These are phyloP conservation scores for Pyrenophora tritici-repentis DNA, from an alignment of 2,329 filamentous ascomycete genomes.

Conservation along the genomic window DNA sequence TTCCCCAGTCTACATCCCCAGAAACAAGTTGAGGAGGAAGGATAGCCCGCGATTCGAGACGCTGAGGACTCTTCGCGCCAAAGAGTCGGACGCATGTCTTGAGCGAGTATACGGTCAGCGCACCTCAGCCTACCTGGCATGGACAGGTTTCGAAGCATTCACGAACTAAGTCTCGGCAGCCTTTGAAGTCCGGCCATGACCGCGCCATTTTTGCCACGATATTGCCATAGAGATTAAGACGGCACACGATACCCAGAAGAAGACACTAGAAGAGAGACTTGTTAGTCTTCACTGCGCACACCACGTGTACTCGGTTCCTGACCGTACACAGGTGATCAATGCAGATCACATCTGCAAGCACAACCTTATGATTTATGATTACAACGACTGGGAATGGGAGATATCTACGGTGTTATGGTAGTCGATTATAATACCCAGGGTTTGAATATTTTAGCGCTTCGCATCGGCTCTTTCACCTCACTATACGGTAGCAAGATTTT, in stretches of 20 bases:
- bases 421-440: conserved; percentile 17
- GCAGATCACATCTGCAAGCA: conserved; percentile 2
- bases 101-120: conserved; percentile 38
- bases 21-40: conserved; percentile 23
- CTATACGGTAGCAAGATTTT: not conserved
- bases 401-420: conserved; percentile 10
- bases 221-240: not conserved
- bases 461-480: too few species aligned
- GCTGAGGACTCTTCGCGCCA: conserved; percentile 39
- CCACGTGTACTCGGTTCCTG: not conserved
- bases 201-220: not conserved
- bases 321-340: conserved; percentile 5
- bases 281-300: conserved; percentile 1
- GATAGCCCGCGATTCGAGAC: conserved; percentile 35
- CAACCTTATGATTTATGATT: conserved; percentile 11
- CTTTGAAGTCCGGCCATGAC: not conserved
- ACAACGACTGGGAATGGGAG: conserved; percentile 6
- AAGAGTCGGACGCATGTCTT: conserved; percentile 43
- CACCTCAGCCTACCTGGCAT: conserved; percentile 37
- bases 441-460: conserved; percentile 10
- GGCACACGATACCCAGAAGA: not conserved
- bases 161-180: not conserved
- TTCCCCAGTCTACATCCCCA: conserved; percentile 15
- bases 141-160: conserved; percentile 23
- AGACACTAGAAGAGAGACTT: not conserved